Evolutionary conservation across 2,329 filamentous ascomycete species (phyloP).

Genomic region (Dothidotthia symphoricarpi): DNA sequence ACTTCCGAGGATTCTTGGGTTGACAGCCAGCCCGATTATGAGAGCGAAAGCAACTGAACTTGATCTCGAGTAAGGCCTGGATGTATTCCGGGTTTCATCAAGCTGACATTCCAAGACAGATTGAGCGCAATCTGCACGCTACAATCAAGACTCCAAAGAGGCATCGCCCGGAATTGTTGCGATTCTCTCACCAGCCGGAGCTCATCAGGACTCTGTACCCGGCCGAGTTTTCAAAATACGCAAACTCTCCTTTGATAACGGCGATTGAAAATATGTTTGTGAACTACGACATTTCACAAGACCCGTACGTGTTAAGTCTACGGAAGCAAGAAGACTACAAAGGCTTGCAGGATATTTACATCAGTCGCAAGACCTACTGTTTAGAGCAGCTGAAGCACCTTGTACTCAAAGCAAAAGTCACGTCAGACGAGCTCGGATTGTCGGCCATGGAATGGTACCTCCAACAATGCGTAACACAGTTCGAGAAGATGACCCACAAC

Average conservation of each 20-base stretch:
- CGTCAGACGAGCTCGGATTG: constrained; percentile 41
- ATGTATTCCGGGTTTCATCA: not conserved
- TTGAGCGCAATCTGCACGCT: constrained; percentile 71
- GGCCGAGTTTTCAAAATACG: constrained; percentile 12
- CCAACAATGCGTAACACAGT: constrained; percentile 36
- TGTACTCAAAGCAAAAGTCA: constrained; percentile 30
- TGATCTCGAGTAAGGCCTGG: constrained; percentile 48
- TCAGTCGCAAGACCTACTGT: constrained; percentile 42
- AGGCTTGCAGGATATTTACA: constrained; percentile 26
- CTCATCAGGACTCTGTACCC: constrained; percentile 45
- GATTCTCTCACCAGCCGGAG: constrained; percentile 64
- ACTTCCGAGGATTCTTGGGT: constrained; percentile 69
- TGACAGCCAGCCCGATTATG: constrained; percentile 77
- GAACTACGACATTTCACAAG: constrained; percentile 37
- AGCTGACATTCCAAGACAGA: constrained; percentile 39
- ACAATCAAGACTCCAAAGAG: constrained; percentile 66
- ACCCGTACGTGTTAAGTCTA: constrained; percentile 44
- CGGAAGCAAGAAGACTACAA: constrained; percentile 22
- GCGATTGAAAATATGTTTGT: constrained; percentile 17
- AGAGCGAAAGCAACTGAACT: constrained; percentile 53
- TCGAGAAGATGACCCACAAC: constrained; percentile 10
- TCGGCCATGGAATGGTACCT: constrained; percentile 44
- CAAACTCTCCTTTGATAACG: constrained; percentile 13
- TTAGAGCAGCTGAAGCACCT: constrained; percentile 40
- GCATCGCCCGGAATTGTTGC: constrained; percentile 68